Conservation (phyloP, 2,329 filamentous ascomycete species). For the Scopulariopsis brevicaulis region DNA sequence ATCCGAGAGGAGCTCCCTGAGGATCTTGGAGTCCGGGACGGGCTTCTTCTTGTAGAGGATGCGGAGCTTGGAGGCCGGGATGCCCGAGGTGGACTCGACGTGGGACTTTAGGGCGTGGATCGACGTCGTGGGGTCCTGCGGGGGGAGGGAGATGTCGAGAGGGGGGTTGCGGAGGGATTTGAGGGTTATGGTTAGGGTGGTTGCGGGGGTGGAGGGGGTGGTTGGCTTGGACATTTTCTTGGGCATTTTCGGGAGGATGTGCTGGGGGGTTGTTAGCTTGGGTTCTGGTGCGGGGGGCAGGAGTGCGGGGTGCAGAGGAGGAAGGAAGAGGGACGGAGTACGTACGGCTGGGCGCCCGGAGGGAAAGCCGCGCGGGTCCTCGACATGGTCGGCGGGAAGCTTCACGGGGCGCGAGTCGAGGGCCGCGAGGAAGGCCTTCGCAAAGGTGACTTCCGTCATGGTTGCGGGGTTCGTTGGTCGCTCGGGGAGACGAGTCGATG, state of each 20-base stretch:
- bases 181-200: slow-evolving; percentile 46
- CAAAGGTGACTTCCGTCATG: slow-evolving; percentile 80
- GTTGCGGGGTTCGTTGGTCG: slow-evolving; percentile 9
- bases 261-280: slow-evolving; percentile 31
- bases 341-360: slow-evolving; percentile 58
- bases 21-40: slow-evolving; percentile 61
- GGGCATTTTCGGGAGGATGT: slow-evolving; percentile 59
- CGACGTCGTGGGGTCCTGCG: slow-evolving; percentile 56
- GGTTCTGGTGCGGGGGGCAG: slow-evolving; percentile 6
- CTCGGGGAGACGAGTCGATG: not conserved
- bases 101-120: slow-evolving; percentile 67
- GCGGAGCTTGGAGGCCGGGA: slow-evolving; percentile 71
- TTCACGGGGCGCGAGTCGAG: slow-evolving; percentile 72
- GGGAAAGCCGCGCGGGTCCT: slow-evolving; percentile 71
- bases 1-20: slow-evolving; percentile 58
- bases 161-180: slow-evolving; percentile 69
- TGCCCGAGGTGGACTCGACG: slow-evolving; percentile 50
- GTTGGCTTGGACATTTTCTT: slow-evolving; percentile 38
- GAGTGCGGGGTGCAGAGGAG: too few relatives aligned
- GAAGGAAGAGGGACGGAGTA: not conserved
- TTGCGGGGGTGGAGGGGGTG: slow-evolving; percentile 38
- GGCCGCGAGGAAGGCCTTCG: slow-evolving; percentile 68
- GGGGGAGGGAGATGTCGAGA: slow-evolving; percentile 54
- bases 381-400: slow-evolving; percentile 81
- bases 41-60: slow-evolving; percentile 83